Percentiles rank a stretch among this genome's conserved stretches.
These are phyloP conservation scores for Podosphaera xanthii DNA, from an alignment of 2,329 filamentous ascomycete genomes.

Conservation along the genomic window DNA sequence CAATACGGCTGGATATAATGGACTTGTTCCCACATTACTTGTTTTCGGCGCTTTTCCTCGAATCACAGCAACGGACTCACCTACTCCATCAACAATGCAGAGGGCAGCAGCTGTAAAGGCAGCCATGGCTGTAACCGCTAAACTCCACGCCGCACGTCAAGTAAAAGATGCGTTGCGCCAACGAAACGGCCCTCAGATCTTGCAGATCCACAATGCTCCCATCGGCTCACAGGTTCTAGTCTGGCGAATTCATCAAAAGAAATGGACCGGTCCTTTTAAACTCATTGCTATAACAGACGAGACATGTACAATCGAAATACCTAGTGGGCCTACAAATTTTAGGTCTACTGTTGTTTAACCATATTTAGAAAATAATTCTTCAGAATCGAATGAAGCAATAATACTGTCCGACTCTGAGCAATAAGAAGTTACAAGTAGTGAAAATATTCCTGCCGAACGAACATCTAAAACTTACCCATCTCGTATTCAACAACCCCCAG, in stretches of 20 bases:
- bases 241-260: slow-evolving; percentile 1
- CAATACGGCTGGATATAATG: not conserved
- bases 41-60: slow-evolving; percentile 1
- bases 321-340: not conserved
- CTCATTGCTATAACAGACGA: not conserved
- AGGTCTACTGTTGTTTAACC: not conserved
- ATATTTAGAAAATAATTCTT: no score
- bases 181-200: not conserved
- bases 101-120: slow-evolving; percentile 1
- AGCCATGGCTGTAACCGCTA: slow-evolving; percentile 2
- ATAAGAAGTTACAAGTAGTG: no score
- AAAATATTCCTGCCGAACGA: no score
- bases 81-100: not conserved
- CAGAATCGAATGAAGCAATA: no score
- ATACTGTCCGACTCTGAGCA: no score
- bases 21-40: not conserved
- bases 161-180: slow-evolving; percentile 1
- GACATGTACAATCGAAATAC: not conserved
- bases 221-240: slow-evolving; percentile 2
- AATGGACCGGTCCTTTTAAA: not conserved
- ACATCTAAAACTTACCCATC: no score
- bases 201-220: slow-evolving; percentile 1
- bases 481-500: no score
- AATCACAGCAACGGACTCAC: not conserved
- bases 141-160: not conserved